Evolutionary conservation across 441 rosid genomes (phyloP).

Genomic region (Breynia disticha): DNA sequence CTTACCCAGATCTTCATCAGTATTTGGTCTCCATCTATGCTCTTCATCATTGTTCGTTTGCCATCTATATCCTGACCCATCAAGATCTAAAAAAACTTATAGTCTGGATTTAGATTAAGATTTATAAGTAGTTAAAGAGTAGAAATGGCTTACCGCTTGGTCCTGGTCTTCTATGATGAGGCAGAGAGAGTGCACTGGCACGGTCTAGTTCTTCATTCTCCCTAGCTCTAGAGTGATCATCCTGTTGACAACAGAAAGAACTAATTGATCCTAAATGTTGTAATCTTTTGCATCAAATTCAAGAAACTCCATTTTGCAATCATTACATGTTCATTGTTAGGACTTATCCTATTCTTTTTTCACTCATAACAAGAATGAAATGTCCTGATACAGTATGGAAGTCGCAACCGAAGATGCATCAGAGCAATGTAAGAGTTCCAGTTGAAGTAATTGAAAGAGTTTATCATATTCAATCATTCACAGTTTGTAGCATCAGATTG

Average conservation of each 20-base stretch:
- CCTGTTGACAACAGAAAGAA: slow-evolving; percentile 28
- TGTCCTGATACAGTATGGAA: not conserved
- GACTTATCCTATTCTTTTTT: too few species aligned
- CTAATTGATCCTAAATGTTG: not conserved
- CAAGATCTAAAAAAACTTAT: not conserved
- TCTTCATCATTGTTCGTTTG: slow-evolving; percentile 31
- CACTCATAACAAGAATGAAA: too few species aligned
- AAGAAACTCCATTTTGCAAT: too few species aligned
- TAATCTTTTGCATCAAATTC: not conserved
- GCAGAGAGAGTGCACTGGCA: slow-evolving; percentile 50
- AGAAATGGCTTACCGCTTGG: slow-evolving; percentile 37
- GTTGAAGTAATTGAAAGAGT: not conserved
- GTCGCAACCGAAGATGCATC: slow-evolving; percentile 2
- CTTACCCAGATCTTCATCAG: slow-evolving; percentile 39
- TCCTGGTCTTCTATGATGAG: slow-evolving; percentile 56
- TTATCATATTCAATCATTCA: not conserved
- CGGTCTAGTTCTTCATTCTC: slow-evolving; percentile 71
- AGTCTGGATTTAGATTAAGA: not conserved
- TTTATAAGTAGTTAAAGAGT: not conserved
- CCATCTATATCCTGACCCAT: slow-evolving; percentile 43
- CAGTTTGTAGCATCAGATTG: not conserved
- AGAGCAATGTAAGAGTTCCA: not conserved
- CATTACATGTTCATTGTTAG: too few species aligned
- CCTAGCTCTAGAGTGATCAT: slow-evolving; percentile 44
- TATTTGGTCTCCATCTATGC: slow-evolving; percentile 23